A percentile compares a stretch with the other conserved stretches of the same genome.
Conservation (phyloP, 2,329 filamentous ascomycete species). For the Epichloe glyceriae region DNA sequence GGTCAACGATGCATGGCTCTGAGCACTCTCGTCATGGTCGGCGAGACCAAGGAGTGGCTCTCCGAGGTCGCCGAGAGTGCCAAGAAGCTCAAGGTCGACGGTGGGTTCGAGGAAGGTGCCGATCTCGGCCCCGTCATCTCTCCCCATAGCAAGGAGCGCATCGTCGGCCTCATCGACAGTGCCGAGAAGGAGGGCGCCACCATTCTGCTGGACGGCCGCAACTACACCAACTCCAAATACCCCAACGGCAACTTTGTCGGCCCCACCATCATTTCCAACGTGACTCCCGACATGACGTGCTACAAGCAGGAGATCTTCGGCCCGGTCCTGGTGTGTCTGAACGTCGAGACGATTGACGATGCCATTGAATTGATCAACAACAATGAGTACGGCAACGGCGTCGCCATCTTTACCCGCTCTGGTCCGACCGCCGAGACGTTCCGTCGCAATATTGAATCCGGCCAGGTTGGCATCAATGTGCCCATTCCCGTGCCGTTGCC, state of each 20-base stretch:
- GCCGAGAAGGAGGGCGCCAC: conserved; percentile 72
- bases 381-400: conserved; percentile 80
- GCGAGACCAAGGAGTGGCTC: conserved; percentile 75
- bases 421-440: conserved; percentile 67
- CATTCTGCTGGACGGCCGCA: conserved; percentile 69
- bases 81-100: conserved; percentile 60
- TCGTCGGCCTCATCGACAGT: conserved; percentile 61
- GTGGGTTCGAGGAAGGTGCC: conserved; percentile 67
- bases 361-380: conserved; percentile 71
- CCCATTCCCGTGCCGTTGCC: conserved; percentile 61
- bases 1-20: conserved; percentile 82
- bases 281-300: conserved; percentile 70
- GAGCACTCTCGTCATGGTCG: conserved; percentile 70
- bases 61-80: conserved; percentile 65
- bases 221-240: conserved; percentile 63
- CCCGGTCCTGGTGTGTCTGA: conserved; percentile 70
- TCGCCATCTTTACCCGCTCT: conserved; percentile 70
- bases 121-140: conserved; percentile 76
- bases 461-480: conserved; percentile 78
- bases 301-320: conserved; percentile 81
- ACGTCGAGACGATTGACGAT: conserved; percentile 65
- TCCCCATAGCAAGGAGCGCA: conserved; percentile 64
- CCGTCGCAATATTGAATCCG: conserved; percentile 70
- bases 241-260: conserved; percentile 77
- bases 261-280: conserved; percentile 71